These are phyloP conservation scores for Geopyxis carbonaria DNA, from an alignment of 495 filamentous ascomycete species.

Conservation along the genomic window DNA sequence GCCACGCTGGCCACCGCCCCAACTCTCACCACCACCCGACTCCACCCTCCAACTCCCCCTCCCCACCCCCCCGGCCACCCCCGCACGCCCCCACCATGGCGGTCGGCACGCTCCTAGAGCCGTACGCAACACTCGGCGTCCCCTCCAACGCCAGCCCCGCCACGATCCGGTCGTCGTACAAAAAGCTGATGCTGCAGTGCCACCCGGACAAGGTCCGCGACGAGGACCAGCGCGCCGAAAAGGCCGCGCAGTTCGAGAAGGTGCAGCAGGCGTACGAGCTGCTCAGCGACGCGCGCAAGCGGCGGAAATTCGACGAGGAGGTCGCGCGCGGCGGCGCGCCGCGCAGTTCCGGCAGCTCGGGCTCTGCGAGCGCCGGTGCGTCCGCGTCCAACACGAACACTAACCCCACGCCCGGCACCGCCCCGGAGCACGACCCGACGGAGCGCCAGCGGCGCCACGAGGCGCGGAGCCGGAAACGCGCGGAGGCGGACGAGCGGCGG, in stretches of 20 bases:
- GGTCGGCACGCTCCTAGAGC: conserved; percentile 41
- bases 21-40: not conserved
- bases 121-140: conserved; percentile 68
- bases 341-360: too few relatives aligned
- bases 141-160: conserved; percentile 52
- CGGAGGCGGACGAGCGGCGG: not conserved
- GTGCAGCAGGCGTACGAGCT: conserved; percentile 89
- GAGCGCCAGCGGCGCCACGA: not conserved
- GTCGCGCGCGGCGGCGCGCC: too few relatives aligned
- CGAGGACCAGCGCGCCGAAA: conserved; percentile 44
- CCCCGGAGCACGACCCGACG: too few relatives aligned
- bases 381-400: too few relatives aligned
- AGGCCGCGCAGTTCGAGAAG: conserved; percentile 74
- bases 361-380: too few relatives aligned
- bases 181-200: conserved; percentile 81
- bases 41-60: not conserved
- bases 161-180: conserved; percentile 65
- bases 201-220: conserved; percentile 93
- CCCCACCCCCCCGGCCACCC: not conserved
- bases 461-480: not conserved
- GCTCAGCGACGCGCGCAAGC: conserved; percentile 57
- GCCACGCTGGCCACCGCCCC: not conserved
- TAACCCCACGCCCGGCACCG: too few relatives aligned
- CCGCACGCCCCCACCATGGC: conserved; percentile 9
- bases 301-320: conserved; percentile 60